Evolutionary conservation across 2,329 filamentous ascomycete species (phyloP).

Genomic region (Colletotrichum sp.): DNA sequence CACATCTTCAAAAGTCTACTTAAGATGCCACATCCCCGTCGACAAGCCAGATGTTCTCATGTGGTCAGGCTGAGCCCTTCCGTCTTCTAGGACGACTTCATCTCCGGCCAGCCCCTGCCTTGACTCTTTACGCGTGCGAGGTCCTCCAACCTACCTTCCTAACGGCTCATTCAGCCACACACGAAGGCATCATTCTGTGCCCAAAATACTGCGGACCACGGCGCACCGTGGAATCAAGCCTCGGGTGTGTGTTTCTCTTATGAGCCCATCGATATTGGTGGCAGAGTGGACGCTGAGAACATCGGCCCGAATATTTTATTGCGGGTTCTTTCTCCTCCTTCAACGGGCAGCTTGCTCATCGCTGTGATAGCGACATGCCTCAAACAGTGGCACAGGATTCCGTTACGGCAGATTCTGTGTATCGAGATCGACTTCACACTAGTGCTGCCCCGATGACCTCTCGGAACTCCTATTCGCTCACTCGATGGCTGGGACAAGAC

Average conservation of each 20-base stretch:
- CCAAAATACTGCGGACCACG: background rate
- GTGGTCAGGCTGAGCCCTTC: background rate
- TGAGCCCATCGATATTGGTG: background rate
- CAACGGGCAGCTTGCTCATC: background rate
- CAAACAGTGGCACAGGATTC: background rate
- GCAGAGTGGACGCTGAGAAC: background rate
- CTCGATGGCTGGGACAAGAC: background rate
- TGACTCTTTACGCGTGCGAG: background rate
- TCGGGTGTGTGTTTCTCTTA: background rate
- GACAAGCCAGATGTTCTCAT: background rate
- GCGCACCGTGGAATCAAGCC: background rate
- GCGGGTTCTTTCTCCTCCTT: background rate
- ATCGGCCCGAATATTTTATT: background rate
- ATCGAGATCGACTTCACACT: background rate
- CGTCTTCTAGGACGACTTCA: background rate
- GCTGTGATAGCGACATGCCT: background rate
- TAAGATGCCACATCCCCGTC: background rate
- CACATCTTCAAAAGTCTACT: background rate
- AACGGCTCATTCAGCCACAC: background rate
- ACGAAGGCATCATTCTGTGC: background rate
- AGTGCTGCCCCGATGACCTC: background rate
- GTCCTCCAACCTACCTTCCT: background rate
- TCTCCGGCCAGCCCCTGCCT: background rate
- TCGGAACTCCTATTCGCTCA: background rate
- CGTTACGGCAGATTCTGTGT: background rate